Percentiles rank a stretch among this genome's conserved stretches.
Evolutionary conservation across 306 rosid genomes (phyloP).

Genomic region (Oxytropis ochrocephala): DNA sequence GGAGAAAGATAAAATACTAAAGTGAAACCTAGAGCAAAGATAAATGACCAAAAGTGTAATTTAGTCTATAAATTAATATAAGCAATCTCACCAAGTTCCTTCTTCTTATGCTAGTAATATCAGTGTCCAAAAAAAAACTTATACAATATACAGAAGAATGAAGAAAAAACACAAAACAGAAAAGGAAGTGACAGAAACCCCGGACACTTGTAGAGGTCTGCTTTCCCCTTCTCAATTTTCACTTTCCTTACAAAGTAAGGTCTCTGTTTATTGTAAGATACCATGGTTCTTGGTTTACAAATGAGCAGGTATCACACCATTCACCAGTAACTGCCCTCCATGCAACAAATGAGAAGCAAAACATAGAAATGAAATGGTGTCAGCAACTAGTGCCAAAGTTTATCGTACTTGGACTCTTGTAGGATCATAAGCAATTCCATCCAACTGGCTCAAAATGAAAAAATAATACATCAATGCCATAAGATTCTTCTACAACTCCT

Average conservation of each 20-base stretch:
- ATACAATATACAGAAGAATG: no score
- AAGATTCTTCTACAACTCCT: background rate
- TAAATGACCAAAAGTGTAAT: no score
- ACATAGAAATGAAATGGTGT: slow-evolving; percentile 70
- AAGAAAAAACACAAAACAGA: no score
- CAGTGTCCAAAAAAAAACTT: no score
- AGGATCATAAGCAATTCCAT: background rate
- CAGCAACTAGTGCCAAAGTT: slow-evolving; percentile 55
- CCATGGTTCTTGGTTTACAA: background rate
- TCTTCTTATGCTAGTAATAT: no score
- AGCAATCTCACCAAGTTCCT: no score
- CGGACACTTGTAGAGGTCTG: no score
- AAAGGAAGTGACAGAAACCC: no score
- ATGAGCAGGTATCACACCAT: slow-evolving; percentile 73
- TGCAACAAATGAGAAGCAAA: slow-evolving; percentile 72
- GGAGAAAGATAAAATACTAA: no score
- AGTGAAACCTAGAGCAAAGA: no score
- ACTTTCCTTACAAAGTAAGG: background rate
- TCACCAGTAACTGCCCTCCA: slow-evolving; percentile 87
- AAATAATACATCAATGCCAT: background rate
- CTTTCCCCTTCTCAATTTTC: no score
- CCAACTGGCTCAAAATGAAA: background rate
- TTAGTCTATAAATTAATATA: no score
- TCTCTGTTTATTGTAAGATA: background rate
- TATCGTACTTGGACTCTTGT: slow-evolving; percentile 38